Evolutionary conservation across 805 yeast species (phyloP), one percentile per base, ranked within the genome.

Genomic region (Tetrapisispora taiwanensis): DNA sequence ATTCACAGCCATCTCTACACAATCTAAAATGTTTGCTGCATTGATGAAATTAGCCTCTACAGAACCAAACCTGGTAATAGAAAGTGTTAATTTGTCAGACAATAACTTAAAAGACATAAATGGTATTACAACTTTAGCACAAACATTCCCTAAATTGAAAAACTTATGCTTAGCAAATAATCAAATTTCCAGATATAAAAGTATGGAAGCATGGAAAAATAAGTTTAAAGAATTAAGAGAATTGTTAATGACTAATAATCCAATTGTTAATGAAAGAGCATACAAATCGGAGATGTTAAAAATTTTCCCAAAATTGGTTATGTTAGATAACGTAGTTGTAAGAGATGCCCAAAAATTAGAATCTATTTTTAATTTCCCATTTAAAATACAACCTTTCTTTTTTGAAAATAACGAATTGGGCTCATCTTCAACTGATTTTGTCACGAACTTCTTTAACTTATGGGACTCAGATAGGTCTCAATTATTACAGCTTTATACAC

Each of bases 21-120:
- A 81, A 30, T 73, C 89, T 13, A 92, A 90, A 62, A 81, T 88
- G 74, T 87, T 90, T 61, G 83, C 87, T 10, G 97, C 97, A 0
- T 66, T 92, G 51, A 77, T 90, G 83, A 84, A 82, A 58, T 64
- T 90, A 8, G 95, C 95, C 1, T 65, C 69, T 3, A 75, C 76
- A 43, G 78, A 75, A 24, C 59, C 61, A 1, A 55, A 58, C 30
- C 54, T 65, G 20, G 58, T 58, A 7, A 81, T 88, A 4, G 81
- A 79, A 27, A 80, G 87, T 46, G 76, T 89, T 7, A 84, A 81
- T 60, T 62, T 87, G 30, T 75, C 89, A 18, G 69, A 69, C 45
- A 84, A 92, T 60, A 71, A 72, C 44, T 62, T 92, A 33, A 63
- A 66, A 22, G 95, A 86, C 54, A 71, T 85, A 32, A 56, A 70